Percentiles rank a stretch among this genome's conserved stretches.
Evolutionary conservation across 2,329 filamentous ascomycete species (phyloP).

Genomic region (Colletotrichum musicola): DNA sequence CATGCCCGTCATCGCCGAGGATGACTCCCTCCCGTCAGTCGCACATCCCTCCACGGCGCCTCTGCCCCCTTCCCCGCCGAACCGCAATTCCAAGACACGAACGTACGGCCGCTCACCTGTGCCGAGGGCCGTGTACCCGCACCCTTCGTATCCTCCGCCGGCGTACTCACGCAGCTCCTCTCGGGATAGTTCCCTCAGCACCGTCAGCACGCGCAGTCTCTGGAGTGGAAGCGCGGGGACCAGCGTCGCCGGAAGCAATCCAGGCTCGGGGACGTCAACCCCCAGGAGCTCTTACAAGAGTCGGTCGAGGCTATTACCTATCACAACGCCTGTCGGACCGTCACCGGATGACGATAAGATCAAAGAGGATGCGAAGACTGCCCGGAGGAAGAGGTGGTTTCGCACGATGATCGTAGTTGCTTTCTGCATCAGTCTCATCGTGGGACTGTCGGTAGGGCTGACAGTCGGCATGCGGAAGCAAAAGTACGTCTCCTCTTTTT

Average conservation of each 20-base stretch:
- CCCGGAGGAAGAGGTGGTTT: slow-evolving; percentile 49
- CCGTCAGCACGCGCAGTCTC: slow-evolving; percentile 7
- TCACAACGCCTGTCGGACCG: slow-evolving; percentile 10
- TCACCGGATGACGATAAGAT: slow-evolving; percentile 1
- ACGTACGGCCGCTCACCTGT: slow-evolving; percentile 23
- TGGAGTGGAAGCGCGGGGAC: slow-evolving; percentile 1
- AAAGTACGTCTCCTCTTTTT: slow-evolving; percentile 45
- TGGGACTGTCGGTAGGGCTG: slow-evolving; percentile 56
- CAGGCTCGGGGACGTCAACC: slow-evolving; percentile 19
- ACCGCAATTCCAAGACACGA: slow-evolving; percentile 16
- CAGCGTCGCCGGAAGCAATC: slow-evolving; percentile 6
- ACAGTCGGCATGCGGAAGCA: slow-evolving; percentile 52
- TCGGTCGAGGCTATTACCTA: slow-evolving; percentile 4
- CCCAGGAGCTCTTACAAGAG: slow-evolving; percentile 24
- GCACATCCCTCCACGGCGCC: neutral
- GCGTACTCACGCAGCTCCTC: slow-evolving; percentile 35
- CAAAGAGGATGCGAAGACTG: slow-evolving; percentile 39
- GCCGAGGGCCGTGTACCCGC: slow-evolving; percentile 5
- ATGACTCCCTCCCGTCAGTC: slow-evolving; percentile 42
- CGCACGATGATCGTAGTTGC: slow-evolving; percentile 47
- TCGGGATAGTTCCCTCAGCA: slow-evolving; percentile 29
- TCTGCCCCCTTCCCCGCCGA: slow-evolving; percentile 12
- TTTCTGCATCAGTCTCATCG: slow-evolving; percentile 48
- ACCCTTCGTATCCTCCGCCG: slow-evolving; percentile 35
- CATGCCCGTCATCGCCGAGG: slow-evolving; percentile 55